These are phyloP conservation scores for Penicillium macrosclerotiorum DNA, from an alignment of 495 filamentous ascomycete species.

Conservation along the genomic window DNA sequence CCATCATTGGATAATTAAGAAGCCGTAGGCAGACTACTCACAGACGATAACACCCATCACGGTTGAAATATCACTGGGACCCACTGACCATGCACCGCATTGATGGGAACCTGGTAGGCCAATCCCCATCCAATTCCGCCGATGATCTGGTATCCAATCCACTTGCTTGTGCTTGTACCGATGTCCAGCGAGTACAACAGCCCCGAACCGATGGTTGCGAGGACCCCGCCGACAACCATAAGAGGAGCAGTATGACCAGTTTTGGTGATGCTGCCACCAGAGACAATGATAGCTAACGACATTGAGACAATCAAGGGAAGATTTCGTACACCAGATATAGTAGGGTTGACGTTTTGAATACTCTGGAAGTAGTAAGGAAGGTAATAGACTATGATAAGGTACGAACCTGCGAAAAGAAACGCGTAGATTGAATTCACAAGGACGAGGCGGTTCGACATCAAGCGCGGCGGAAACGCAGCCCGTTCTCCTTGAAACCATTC, in stretches of 20 bases:
- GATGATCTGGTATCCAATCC: conserved; percentile 3
- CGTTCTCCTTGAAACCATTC: background rate
- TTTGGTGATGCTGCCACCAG: background rate
- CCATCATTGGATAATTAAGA: no score
- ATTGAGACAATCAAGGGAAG: conserved; percentile 6
- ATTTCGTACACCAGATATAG: conserved; percentile 33
- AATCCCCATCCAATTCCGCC: conserved; percentile 15
- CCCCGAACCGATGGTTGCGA: background rate
- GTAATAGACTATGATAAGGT: conserved; percentile 40
- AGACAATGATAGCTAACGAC: conserved; percentile 26
- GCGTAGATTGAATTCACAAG: background rate
- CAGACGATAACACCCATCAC: no score
- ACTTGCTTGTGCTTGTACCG: background rate
- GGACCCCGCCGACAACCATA: background rate
- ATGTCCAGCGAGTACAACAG: background rate
- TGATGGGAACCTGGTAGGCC: conserved; percentile 56
- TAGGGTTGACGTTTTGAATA: conserved; percentile 31
- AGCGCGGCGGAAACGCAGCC: background rate
- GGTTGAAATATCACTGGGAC: no score
- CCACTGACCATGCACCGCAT: no score
- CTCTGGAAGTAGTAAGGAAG: conserved; percentile 48
- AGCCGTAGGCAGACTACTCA: no score
- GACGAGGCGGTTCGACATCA: background rate
- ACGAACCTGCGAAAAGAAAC: background rate
- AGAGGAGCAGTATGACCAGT: background rate